These are phyloP conservation scores for Eucommia ulmoides DNA, from an alignment of 257 asterid genomes.

Conservation along the genomic window DNA sequence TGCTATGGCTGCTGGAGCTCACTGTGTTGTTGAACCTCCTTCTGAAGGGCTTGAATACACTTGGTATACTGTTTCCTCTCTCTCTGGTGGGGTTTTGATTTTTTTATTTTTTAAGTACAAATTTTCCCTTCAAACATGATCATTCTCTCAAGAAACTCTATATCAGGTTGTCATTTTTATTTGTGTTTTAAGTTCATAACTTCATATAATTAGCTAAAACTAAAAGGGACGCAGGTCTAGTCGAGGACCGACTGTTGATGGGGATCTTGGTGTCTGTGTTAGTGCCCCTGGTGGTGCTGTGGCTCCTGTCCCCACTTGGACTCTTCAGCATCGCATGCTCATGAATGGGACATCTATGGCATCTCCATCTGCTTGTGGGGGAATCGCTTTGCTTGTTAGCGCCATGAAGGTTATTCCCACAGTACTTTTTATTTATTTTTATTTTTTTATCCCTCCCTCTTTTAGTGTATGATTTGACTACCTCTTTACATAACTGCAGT, in stretches of 20 bases:
- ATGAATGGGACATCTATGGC: constrained; percentile 99
- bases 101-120: no score
- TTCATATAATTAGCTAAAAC: constrained; percentile 15
- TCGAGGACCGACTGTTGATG: constrained; percentile 97
- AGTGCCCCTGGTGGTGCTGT: constrained; percentile 99
- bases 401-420: constrained; percentile 98
- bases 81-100: constrained; percentile 7
- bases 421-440: constrained; percentile 10
- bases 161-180: no score
- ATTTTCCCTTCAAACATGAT: constrained; percentile 4
- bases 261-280: constrained; percentile 85
- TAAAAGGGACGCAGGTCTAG: constrained; percentile 76
- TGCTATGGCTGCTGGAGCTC: constrained; percentile 97
- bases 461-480: constrained; percentile 15
- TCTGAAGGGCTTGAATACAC: constrained; percentile 95
- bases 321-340: constrained; percentile 93
- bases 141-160: constrained; percentile 4
- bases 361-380: constrained; percentile 98
- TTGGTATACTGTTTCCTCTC: constrained; percentile 42
- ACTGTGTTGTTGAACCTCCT: constrained; percentile 85
- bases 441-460: constrained; percentile 10
- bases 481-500: neutral
- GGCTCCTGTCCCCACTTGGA: constrained; percentile 99
- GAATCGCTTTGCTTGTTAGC: constrained; percentile 84
- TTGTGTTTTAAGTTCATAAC: no score